phyloP scores from a whole-genome alignment of 2,329 filamentous ascomycete genomes.

The Colletotrichum euphorbiae region DNA sequence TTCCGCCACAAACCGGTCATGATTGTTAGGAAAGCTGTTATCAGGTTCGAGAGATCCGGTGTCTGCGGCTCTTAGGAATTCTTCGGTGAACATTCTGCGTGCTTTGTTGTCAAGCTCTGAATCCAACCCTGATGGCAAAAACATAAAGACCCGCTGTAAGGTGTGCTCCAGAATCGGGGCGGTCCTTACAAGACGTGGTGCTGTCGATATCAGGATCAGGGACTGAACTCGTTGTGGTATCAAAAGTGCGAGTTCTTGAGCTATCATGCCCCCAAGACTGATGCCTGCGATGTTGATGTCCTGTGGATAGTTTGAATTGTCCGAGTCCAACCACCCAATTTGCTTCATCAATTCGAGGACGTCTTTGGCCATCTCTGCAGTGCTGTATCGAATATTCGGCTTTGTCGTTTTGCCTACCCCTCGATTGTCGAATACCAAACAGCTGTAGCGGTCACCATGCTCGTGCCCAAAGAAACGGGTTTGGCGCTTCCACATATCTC shows the following conservation, averaged over 20 bases:
- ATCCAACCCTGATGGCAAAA: slow-evolving; percentile 14
- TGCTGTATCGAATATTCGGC: slow-evolving; percentile 73
- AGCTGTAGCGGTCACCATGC: slow-evolving; percentile 68
- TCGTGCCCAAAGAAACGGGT: slow-evolving; percentile 75
- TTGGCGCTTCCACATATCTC: slow-evolving; percentile 61
- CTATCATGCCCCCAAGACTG: slow-evolving; percentile 81
- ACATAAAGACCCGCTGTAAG: slow-evolving; percentile 17
- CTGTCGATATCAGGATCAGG: slow-evolving; percentile 19
- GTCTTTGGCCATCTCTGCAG: slow-evolving; percentile 78
- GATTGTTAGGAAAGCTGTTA: slow-evolving; percentile 16
- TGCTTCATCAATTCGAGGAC: slow-evolving; percentile 67
- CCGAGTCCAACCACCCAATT: slow-evolving; percentile 64
- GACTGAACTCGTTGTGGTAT: slow-evolving; percentile 43
- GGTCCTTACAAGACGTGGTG: slow-evolving; percentile 25
- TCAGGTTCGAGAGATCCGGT: slow-evolving; percentile 16
- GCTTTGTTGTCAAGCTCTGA: slow-evolving; percentile 21
- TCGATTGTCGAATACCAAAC: slow-evolving; percentile 75
- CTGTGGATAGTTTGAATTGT: slow-evolving; percentile 43
- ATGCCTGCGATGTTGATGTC: slow-evolving; percentile 72
- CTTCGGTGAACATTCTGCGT: slow-evolving; percentile 17
- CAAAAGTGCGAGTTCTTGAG: slow-evolving; percentile 69
- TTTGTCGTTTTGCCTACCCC: slow-evolving; percentile 76
- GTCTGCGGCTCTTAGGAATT: slow-evolving; percentile 6
- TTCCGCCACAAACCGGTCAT: slow-evolving; percentile 28
- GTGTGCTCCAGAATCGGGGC: slow-evolving; percentile 9